Evolutionary conservation across 2,329 filamentous ascomycete genomes (phyloP).

Genomic region (Beauveria caledonica): DNA sequence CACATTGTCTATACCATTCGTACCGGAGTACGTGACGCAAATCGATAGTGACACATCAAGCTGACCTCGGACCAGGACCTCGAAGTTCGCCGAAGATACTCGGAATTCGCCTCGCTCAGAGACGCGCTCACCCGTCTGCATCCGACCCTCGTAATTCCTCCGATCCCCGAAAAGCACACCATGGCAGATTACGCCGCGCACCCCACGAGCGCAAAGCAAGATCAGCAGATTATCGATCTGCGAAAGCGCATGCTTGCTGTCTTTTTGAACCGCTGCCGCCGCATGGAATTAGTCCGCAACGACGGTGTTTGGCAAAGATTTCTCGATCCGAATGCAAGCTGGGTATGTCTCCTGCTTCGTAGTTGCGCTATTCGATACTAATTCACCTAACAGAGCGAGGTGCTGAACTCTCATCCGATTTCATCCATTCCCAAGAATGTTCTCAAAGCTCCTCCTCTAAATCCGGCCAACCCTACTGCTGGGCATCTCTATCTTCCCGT

Average conservation of each 20-base stretch:
- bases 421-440: constrained; percentile 89
- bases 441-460: constrained; percentile 87
- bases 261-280: constrained; percentile 86
- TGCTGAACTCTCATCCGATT: constrained; percentile 86
- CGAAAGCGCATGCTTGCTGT: constrained; percentile 95
- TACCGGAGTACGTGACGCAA: constrained; percentile 60
- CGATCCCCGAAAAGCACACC: constrained; percentile 96
- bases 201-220: constrained; percentile 95
- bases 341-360: constrained; percentile 49
- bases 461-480: constrained; percentile 83
- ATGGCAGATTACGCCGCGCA: constrained; percentile 99
- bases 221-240: constrained; percentile 91
- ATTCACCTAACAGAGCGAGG: constrained; percentile 62
- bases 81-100: constrained; percentile 90
- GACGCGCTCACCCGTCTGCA: constrained; percentile 85
- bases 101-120: constrained; percentile 87
- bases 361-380: constrained; percentile 12
- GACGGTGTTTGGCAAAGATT: constrained; percentile 98
- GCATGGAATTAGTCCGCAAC: constrained; percentile 84
- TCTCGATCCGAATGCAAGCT: constrained; percentile 95
- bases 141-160: constrained; percentile 89
- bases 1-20: constrained; percentile 97
- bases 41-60: neutral
- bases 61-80: constrained; percentile 57
- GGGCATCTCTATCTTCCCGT: constrained; percentile 84